Conservation (phyloP, 352 stramenopile species). For the Blastocystis sp. region DNA sequence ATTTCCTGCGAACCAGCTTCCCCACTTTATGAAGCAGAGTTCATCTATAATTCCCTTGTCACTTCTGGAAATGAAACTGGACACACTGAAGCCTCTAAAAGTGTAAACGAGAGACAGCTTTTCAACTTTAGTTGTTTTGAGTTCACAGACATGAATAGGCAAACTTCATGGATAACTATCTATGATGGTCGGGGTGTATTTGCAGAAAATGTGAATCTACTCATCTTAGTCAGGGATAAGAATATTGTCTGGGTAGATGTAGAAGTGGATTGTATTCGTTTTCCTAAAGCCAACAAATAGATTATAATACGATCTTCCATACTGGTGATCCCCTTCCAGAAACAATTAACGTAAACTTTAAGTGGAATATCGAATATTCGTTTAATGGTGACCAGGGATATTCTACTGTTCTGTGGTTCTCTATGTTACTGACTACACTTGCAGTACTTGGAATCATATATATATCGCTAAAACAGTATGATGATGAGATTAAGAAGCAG, state of each 20-base stretch:
- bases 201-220: slow-evolving; percentile 18
- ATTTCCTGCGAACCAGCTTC: slow-evolving; percentile 12
- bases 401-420: background rate
- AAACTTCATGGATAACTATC: slow-evolving; percentile 44
- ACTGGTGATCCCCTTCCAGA: background rate
- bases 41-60: background rate
- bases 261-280: slow-evolving; percentile 4
- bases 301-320: slow-evolving; percentile 13
- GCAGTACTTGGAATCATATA: background rate
- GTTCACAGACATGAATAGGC: slow-evolving; percentile 22
- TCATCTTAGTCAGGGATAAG: slow-evolving; percentile 1
- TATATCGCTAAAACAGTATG: background rate
- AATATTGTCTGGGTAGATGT: slow-evolving; percentile 41
- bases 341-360: background rate
- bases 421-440: background rate
- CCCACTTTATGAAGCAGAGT: background rate
- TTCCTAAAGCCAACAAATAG: background rate
- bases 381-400: background rate
- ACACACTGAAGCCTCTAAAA: slow-evolving; percentile 33
- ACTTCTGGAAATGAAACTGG: background rate
- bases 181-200: slow-evolving; percentile 22
- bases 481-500: background rate
- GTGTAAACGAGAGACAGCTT: background rate
- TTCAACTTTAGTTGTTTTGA: background rate
- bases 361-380: background rate